Conservation (phyloP, 2,329 filamentous ascomycete genomes). For the Beauveria pseudobassiana region DNA sequence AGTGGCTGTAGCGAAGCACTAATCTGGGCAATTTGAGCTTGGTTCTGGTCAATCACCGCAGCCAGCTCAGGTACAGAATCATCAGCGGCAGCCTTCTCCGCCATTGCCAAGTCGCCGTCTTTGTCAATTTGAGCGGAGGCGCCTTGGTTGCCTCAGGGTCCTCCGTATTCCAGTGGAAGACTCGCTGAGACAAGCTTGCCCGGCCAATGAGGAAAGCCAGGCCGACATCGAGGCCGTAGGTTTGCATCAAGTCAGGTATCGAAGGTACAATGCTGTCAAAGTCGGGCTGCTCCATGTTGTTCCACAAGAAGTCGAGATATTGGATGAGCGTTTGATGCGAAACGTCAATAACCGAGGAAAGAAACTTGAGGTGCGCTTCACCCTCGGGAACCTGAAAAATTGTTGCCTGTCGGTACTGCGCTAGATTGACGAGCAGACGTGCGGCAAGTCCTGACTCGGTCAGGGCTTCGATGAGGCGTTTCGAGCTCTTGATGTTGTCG, state of each 20-base stretch:
- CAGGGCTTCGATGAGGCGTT: slow-evolving; percentile 71
- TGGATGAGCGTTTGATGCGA: slow-evolving; percentile 78
- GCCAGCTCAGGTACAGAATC: slow-evolving; percentile 20
- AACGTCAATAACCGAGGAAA: slow-evolving; percentile 84
- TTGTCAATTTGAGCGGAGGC: slow-evolving; percentile 31
- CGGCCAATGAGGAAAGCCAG: slow-evolving; percentile 82
- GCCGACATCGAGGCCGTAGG: slow-evolving; percentile 72
- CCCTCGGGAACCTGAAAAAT: slow-evolving; percentile 65
- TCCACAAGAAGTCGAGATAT: slow-evolving; percentile 82
- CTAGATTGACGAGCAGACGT: slow-evolving; percentile 79
- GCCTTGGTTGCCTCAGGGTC: slow-evolving; percentile 24
- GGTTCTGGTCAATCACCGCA: slow-evolving; percentile 24
- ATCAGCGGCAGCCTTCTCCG: slow-evolving; percentile 24
- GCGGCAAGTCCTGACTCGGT: slow-evolving; percentile 71
- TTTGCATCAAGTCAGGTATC: slow-evolving; percentile 63
- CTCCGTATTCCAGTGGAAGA: slow-evolving; percentile 38
- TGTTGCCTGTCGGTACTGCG: slow-evolving; percentile 83
- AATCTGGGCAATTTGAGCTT: slow-evolving; percentile 19
- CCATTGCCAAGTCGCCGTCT: slow-evolving; percentile 53
- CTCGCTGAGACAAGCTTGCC: slow-evolving; percentile 60
- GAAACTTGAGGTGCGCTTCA: slow-evolving; percentile 77
- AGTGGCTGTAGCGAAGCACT: slow-evolving; percentile 54
- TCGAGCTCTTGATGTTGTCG: slow-evolving; percentile 65
- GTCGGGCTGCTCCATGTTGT: slow-evolving; percentile 64
- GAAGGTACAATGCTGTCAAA: slow-evolving; percentile 75